These are phyloP conservation scores for sorghum (Sorghum bicolor) DNA, from an alignment of 176 grass and related monocot species.

Conservation along the genomic window Sorghum_bicolor_NCBIv3 NC_012871.2:5649501-5650000, in stretches of 20 bases:
- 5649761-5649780: neutral
- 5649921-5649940: neutral
- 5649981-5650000: constrained; percentile 30
- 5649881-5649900: neutral
- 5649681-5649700: neutral
- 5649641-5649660: neutral
- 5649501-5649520: neutral
- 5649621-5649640: neutral
- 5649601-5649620: neutral
- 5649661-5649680: neutral
- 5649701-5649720: neutral
- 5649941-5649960: constrained; percentile 5
- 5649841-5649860: neutral
- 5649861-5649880: neutral
- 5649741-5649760: neutral
- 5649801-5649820: neutral
- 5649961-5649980: constrained; percentile 33
- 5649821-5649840: neutral
- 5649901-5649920: neutral
- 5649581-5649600: neutral
- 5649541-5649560: neutral
- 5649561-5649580: neutral
- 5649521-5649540: neutral
- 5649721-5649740: neutral
- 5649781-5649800: neutral